phyloP scores from a whole-genome alignment of 805 yeast species.

The Suhomyces sp. region DNA sequence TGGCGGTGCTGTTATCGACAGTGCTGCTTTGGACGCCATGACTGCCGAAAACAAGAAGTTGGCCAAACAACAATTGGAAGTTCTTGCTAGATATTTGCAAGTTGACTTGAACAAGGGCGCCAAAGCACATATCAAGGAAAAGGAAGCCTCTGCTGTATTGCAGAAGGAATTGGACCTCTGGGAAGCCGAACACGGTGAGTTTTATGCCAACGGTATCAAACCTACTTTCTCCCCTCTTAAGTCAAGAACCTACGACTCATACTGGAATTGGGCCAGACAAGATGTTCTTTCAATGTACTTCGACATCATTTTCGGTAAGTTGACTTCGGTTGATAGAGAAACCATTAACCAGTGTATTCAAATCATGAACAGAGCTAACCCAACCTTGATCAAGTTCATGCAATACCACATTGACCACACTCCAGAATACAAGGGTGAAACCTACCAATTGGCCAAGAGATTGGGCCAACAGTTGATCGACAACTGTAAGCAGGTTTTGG shows the following conservation, averaged over 20 bases:
- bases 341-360: conserved; percentile 94
- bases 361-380: conserved; percentile 96
- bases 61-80: conserved; percentile 81
- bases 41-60: conserved; percentile 67
- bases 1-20: conserved; percentile 87
- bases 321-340: conserved; percentile 89
- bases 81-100: conserved; percentile 91
- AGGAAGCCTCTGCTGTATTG: conserved; percentile 76
- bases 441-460: conserved; percentile 84
- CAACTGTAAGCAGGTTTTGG: conserved; percentile 84
- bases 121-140: conserved; percentile 75
- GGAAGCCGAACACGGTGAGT: conserved; percentile 83
- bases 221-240: conserved; percentile 89
- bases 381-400: conserved; percentile 92
- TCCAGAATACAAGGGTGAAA: conserved; percentile 82
- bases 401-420: conserved; percentile 84
- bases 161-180: conserved; percentile 91
- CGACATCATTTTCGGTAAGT: conserved; percentile 93
- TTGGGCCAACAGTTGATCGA: conserved; percentile 93
- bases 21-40: conserved; percentile 88
- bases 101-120: conserved; percentile 90
- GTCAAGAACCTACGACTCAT: conserved; percentile 94
- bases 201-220: conserved; percentile 85
- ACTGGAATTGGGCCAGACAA: conserved; percentile 99
- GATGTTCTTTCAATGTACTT: conserved; percentile 90